Conservation (phyloP, 1,284 basidiomycete genomes). For the Ustilago crameri region DNA sequence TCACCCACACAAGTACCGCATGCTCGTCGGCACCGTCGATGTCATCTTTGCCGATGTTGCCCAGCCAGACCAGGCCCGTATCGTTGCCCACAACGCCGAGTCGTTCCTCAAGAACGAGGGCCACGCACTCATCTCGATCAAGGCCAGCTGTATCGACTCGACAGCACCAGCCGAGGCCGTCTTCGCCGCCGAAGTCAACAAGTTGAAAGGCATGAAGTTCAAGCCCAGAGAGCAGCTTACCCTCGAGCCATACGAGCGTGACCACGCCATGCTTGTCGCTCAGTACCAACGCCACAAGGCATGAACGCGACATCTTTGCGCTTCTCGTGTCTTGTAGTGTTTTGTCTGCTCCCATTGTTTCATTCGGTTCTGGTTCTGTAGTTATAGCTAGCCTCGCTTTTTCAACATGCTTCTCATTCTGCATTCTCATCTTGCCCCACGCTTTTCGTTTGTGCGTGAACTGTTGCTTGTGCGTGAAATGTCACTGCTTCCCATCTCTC, state of each 20-base stretch:
- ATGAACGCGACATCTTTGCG: conserved; percentile 8
- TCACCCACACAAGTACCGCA: conserved; percentile 73
- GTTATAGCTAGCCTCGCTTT: conserved; percentile 47
- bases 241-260: conserved; percentile 69
- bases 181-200: conserved; percentile 89
- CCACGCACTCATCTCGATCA: conserved; percentile 95
- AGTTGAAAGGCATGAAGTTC: conserved; percentile 74
- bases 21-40: conserved; percentile 66
- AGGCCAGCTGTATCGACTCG: conserved; percentile 98
- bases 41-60: conserved; percentile 90
- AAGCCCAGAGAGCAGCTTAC: conserved; percentile 89
- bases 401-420: conserved; percentile 35
- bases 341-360: conserved; percentile 9
- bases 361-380: conserved; percentile 46
- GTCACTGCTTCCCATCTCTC: conserved; percentile 8
- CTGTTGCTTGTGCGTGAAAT: too few species aligned
- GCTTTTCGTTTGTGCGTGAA: not conserved
- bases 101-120: conserved; percentile 96
- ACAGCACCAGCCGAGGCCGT: conserved; percentile 88
- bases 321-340: not conserved
- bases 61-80: conserved; percentile 91
- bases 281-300: conserved; percentile 65
- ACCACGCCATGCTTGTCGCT: conserved; percentile 66
- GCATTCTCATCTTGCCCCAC: conserved; percentile 16
- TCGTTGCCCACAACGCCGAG: conserved; percentile 88